Evolutionary conservation across 1,139 yeast genomes (phyloP).

Genomic region (Candida smagusa): DNA sequence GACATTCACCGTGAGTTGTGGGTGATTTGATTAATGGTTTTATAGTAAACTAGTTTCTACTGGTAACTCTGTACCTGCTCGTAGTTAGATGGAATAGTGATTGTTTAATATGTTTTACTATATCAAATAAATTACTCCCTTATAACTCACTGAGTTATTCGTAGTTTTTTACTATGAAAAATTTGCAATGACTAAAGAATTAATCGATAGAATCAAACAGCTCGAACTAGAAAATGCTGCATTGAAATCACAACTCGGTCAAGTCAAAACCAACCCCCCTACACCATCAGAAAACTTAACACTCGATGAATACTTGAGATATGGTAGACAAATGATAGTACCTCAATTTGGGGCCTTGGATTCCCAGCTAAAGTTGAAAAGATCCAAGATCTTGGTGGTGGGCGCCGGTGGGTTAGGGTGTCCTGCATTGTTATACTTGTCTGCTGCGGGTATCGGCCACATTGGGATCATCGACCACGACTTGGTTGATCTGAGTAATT

Average conservation of each 20-base stretch:
- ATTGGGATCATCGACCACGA: constrained; percentile 90
- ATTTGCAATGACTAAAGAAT: constrained; percentile 1
- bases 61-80: too few species aligned
- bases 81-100: too few species aligned
- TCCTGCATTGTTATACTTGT: constrained; percentile 81
- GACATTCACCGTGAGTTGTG: too few species aligned
- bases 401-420: constrained; percentile 99
- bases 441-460: constrained; percentile 84
- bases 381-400: constrained; percentile 63
- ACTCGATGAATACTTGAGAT: constrained; percentile 71
- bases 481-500: constrained; percentile 74
- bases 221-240: constrained; percentile 24
- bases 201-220: constrained; percentile 12
- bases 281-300: constrained; percentile 1
- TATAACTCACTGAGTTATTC: too few species aligned
- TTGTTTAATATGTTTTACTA: too few species aligned
- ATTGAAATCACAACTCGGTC: constrained; percentile 11
- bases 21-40: too few species aligned
- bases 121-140: too few species aligned
- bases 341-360: constrained; percentile 61
- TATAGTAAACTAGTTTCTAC: too few species aligned
- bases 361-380: constrained; percentile 58
- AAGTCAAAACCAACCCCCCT: background rate
- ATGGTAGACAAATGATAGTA: constrained; percentile 95
- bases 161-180: too few species aligned